These are phyloP conservation scores for Rhododendron ferrugineum DNA, from an alignment of 148 eudicot species.

Conservation along the genomic window DNA sequence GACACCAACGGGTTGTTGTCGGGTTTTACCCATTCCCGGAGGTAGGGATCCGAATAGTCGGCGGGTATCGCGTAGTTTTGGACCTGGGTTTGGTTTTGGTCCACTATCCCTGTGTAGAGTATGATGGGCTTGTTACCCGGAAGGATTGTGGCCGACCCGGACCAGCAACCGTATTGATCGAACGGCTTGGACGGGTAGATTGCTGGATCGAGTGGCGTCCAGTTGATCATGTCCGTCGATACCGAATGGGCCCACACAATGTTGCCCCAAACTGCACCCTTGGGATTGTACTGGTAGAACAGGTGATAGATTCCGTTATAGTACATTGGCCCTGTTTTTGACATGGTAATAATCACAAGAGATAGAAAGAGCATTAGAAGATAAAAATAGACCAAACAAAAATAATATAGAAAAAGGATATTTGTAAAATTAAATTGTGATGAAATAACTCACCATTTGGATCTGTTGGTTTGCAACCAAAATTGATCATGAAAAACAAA, in stretches of 20 bases:
- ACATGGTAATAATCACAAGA: neutral
- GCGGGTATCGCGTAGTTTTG: slow-evolving; percentile 73
- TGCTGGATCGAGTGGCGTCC: slow-evolving; percentile 56
- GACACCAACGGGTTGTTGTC: slow-evolving; percentile 63
- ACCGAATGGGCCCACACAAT: slow-evolving; percentile 85
- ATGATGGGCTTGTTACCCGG: slow-evolving; percentile 45
- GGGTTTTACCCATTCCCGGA: slow-evolving; percentile 68
- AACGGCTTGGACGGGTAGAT: slow-evolving; percentile 43
- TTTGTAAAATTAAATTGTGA: neutral
- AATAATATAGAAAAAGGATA: neutral
- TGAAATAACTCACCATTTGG: slow-evolving; percentile 55
- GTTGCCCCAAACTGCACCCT: slow-evolving; percentile 66
- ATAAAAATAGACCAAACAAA: neutral
- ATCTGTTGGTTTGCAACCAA: slow-evolving; percentile 32
- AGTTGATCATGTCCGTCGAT: slow-evolving; percentile 37
- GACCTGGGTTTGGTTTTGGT: slow-evolving; percentile 35
- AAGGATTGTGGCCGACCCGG: slow-evolving; percentile 63
- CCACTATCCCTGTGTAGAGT: slow-evolving; percentile 56
- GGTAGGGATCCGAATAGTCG: slow-evolving; percentile 59
- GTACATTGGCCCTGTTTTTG: slow-evolving; percentile 51
- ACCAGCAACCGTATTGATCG: slow-evolving; percentile 58
- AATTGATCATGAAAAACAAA: neutral
- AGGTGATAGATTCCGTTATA: slow-evolving; percentile 65
- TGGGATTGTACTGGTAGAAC: slow-evolving; percentile 43
- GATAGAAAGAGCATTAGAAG: too few species aligned